Evolutionary conservation across 768 basidiomycete species (phyloP), one percentile per base, ranked within the genome.

Genomic region (Mycena haematopus): DNA sequence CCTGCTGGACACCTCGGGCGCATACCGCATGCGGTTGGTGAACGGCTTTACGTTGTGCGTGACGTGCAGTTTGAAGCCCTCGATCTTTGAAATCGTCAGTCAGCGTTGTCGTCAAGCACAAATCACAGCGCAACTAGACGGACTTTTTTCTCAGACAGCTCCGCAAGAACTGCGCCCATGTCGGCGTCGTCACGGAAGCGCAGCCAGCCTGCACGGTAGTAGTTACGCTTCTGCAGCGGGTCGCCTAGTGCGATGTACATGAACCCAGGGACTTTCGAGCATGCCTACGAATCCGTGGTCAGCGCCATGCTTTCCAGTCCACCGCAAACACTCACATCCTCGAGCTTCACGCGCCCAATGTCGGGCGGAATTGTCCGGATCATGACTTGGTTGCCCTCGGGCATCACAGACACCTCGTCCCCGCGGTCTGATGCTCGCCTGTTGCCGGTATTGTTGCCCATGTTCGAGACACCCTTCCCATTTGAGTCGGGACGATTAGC

Each of bases 341-440:
- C 95, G 36, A 98, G 81, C 71, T 93, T 95, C 52, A 90, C 78
- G 35, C 95, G 88, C 31, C 92, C 92, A 69, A 95, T 95, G 67
- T 95, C 92, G 25, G 95, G 95, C 50, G 95, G 95, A 66, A 97
- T 95, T 19, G 94, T 95, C 62, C 95, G 88, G 71, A 97, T 95
- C 86, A 96, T 95, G 58, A 97, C 88, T 71, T 97, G 91, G 68
- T 92, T 93, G 24, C 91, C 92, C 69, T 94, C 92, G 17, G 90
- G 85, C 44, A 81, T 77, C 24, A 85, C 88, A 58, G 86, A 85
- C 60, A 88, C 79, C 71, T 95, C 93, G 71, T 93, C 89, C 8
- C 85, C 88, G 46, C 87, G 85, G 68, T 82, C 86, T 60, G 53
- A 44, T 9, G 69, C 74, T 49, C 81, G 82, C 67, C 74, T 84